Percentiles rank a stretch among this genome's conserved stretches.
These are phyloP conservation scores for Aaosphaeria arxii DNA, from an alignment of 2,329 filamentous ascomycete species.

Conservation along the genomic window DNA sequence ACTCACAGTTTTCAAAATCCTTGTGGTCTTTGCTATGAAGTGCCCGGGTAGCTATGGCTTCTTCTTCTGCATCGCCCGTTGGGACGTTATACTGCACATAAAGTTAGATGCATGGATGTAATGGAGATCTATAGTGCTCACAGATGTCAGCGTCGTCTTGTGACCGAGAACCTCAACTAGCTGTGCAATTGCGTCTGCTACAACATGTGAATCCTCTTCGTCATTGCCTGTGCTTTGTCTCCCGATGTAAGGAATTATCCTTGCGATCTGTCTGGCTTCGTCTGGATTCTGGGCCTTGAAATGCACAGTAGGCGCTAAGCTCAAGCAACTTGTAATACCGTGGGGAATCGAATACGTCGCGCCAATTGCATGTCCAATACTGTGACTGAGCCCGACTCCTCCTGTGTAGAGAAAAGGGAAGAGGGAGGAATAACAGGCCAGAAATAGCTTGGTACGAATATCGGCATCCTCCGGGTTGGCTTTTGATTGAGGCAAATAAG, in stretches of 20 bases:
- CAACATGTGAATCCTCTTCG: conserved; percentile 43
- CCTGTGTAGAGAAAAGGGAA: conserved; percentile 49
- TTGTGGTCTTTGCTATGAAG: conserved; percentile 36
- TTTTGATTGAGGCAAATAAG: conserved; percentile 51
- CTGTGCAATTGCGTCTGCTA: conserved; percentile 45
- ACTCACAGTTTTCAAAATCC: conserved; percentile 33
- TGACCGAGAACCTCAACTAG: conserved; percentile 45
- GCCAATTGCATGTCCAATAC: conserved; percentile 52
- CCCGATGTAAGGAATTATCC: conserved; percentile 46
- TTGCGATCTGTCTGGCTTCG: conserved; percentile 48
- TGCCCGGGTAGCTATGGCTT: conserved; percentile 33
- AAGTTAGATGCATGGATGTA: too few relatives aligned
- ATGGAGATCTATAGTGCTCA: conserved; percentile 10
- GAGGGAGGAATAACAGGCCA: conserved; percentile 53
- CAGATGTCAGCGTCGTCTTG: conserved; percentile 33
- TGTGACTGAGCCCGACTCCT: conserved; percentile 49
- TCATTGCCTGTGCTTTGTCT: conserved; percentile 41
- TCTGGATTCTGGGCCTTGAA: conserved; percentile 48
- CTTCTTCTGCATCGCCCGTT: conserved; percentile 32
- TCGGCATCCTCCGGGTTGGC: conserved; percentile 46
- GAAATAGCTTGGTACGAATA: conserved; percentile 49
- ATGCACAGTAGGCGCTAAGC: conserved; percentile 52
- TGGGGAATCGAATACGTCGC: conserved; percentile 56
- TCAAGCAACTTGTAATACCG: conserved; percentile 54
- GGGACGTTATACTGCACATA: conserved; percentile 31